Evolutionary conservation across 805 yeast genomes (phyloP), one percentile per base, ranked within the genome.

Genomic region (Candida orba): DNA sequence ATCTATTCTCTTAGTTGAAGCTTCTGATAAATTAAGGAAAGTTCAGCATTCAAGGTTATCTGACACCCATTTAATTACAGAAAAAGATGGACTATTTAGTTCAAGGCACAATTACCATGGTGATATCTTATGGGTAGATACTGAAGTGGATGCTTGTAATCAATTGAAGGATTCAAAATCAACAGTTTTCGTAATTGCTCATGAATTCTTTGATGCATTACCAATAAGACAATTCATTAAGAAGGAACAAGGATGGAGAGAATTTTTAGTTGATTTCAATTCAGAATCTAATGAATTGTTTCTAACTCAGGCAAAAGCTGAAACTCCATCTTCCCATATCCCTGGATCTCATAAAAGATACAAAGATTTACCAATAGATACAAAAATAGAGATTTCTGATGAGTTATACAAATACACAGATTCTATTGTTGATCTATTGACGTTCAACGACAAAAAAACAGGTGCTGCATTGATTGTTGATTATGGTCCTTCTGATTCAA

Each of bases 161-260:
- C 39, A 1, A 15, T 7, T 15, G 15, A 10, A 15, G 10, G 22
- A 22, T 2, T 27, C 29, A 8, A 27, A 27, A 27, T 59, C 52
- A 3, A 69, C 85, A 36, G 82, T 84, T 46, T 86, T 76, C 57
- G 68, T 84, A 6, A 59, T 87, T 42, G 93, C 95, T 0, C 95
- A 87, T 58, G 95, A 87, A 60, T 87, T 87, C 54, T 87, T 82
- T 57, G 95, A 87, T 62, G 95, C 95, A 0, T 65, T 87, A 44
- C 95, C 95, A 0, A 79, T 87, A 22, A 79, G 81, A 50, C 75
- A 80, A 49, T 86, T 83, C 56, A 71, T 73, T 42, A 73, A 72
- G 48, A 78, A 82, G 0, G 67, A 69, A 15, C 62, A 77, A 14
- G 91, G 91, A 0, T 87, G 95, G 95, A 67, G 90, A 51, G 95